Evolutionary conservation across 139 green algal genomes (phyloP).

Genomic region (Tetraselmis chui): DNA sequence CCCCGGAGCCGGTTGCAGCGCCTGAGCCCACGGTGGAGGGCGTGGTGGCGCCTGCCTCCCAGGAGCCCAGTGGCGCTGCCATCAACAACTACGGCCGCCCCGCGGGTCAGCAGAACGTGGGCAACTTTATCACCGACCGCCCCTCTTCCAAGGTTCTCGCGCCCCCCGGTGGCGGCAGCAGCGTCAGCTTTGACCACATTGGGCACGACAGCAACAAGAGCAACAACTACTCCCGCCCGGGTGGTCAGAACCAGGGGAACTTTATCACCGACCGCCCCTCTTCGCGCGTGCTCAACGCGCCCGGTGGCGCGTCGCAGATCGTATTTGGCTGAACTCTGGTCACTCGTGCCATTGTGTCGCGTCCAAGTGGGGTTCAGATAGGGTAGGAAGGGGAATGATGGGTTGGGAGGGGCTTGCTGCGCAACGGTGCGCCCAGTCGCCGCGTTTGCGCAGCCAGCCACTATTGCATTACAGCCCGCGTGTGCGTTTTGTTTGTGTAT

Average conservation of each 20-base stretch:
- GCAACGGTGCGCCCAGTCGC: too few species aligned
- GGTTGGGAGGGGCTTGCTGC: too few species aligned
- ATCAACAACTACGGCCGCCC: slow-evolving; percentile 70
- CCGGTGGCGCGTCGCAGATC: slow-evolving; percentile 31
- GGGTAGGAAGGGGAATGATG: too few species aligned
- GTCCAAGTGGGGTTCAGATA: neutral
- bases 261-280: slow-evolving; percentile 30
- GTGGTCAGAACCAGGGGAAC: slow-evolving; percentile 24
- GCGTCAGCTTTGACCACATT: slow-evolving; percentile 54
- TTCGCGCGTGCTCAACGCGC: slow-evolving; percentile 15
- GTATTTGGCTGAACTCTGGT: slow-evolving; percentile 28
- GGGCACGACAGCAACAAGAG: neutral
- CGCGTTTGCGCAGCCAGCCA: too few species aligned
- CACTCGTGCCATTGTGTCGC: neutral
- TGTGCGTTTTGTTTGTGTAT: too few species aligned
- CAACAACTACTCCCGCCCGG: slow-evolving; percentile 17
- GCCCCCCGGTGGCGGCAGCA: slow-evolving; percentile 57
- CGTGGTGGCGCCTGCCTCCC: neutral
- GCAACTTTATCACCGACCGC: slow-evolving; percentile 80
- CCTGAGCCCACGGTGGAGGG: neutral
- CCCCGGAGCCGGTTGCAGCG: neutral
- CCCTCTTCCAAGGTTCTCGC: slow-evolving; percentile 69
- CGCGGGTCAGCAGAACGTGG: slow-evolving; percentile 62
- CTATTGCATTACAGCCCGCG: too few species aligned
- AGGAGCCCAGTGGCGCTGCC: slow-evolving; percentile 7